Base-by-base conservation (phyloP, 371 early-diverging fungal genomes). In the Batkoa obscura region DNA sequence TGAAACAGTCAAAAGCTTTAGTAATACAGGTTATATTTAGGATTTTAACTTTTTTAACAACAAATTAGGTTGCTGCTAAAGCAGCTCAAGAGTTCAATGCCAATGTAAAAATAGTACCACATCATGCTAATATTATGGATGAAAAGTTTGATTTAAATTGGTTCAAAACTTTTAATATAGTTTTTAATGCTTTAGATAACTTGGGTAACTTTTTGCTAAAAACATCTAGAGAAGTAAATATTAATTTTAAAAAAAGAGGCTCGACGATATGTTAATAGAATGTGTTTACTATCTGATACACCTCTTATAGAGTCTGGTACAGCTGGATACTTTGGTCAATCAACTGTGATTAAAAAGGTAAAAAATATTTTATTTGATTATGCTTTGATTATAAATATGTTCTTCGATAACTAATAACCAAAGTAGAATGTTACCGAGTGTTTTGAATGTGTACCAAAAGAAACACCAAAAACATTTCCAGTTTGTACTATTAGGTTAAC, bases 401-500 rank as follows among this genome's bases (percentile, higher is more conserved):
- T 23, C 23, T 23, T 23, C 23, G 23, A 23, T 23, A 23, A 23
- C 23, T 23, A 23, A 23, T 23, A 23, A 23, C 31, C 9, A n/a
- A 12, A 15, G 17, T 65, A 70, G 68, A 71, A 66, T 46, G 55
- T 61, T 3, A 84, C 84, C 3, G 97, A 97, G 63, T 99, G 99
- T 72, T 99, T 92, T 71, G 98, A 95, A 58, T 99, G 99, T 67
- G 80, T 85, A 36, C 91, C 93, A 45, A 90, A 92, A 62, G 79
- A 86, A 1, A 84, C 84, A 56, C 88, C 80, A 35, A 88, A 78
- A 46, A 84, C 91, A 0, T 91, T 79, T 55, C 90, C 98, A 6
- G 89, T 99, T 0, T 99, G 99, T 66, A 99, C 99, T 2, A 96
- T 99, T 60, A 79, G 98, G 48, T 83, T 86, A 41, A 97, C 93